Evolutionary conservation across 2,329 filamentous ascomycete species (phyloP).

Genomic region (Magnaporthiopsis rhizophila): DNA sequence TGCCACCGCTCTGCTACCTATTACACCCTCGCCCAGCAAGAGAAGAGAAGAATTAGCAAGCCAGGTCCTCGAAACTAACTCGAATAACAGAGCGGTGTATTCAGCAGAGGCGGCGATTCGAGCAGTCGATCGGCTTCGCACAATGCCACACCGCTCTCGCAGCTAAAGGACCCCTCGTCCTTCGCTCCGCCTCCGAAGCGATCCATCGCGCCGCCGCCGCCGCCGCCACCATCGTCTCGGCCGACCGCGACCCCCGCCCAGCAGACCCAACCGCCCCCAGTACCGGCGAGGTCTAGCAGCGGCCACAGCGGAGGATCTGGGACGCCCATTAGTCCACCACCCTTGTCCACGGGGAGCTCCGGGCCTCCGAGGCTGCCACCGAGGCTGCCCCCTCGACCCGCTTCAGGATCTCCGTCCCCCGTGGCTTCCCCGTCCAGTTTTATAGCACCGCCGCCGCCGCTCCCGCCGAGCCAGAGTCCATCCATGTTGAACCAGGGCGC

Average conservation of each 20-base stretch:
- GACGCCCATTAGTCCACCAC: conserved; percentile 7
- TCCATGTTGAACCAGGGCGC: conserved; percentile 45
- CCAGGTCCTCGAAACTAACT: conserved; percentile 6
- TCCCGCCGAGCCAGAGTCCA: conserved; percentile 11
- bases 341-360: conserved; percentile 21
- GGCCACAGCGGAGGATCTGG: conserved; percentile 14
- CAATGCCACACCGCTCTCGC: conserved; percentile 50
- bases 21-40: background rate
- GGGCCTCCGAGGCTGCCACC: conserved; percentile 53
- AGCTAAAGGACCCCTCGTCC: conserved; percentile 65
- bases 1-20: background rate
- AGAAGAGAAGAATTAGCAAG: background rate
- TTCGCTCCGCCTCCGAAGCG: conserved; percentile 79
- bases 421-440: conserved; percentile 15
- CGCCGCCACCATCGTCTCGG: conserved; percentile 8
- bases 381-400: conserved; percentile 60
- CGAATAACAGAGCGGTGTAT: conserved; percentile 32
- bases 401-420: conserved; percentile 24
- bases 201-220: conserved; percentile 15
- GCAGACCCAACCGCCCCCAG: background rate
- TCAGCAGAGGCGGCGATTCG: conserved; percentile 31
- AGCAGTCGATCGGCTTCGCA: background rate
- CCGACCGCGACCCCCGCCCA: conserved; percentile 3
- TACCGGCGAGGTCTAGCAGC: conserved; percentile 10
- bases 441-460: conserved; percentile 13